Percentiles rank a stretch among this genome's conserved stretches.
Evolutionary conservation across 352 stramenopile species (phyloP).

Genomic region (Pythium guiyangense): DNA sequence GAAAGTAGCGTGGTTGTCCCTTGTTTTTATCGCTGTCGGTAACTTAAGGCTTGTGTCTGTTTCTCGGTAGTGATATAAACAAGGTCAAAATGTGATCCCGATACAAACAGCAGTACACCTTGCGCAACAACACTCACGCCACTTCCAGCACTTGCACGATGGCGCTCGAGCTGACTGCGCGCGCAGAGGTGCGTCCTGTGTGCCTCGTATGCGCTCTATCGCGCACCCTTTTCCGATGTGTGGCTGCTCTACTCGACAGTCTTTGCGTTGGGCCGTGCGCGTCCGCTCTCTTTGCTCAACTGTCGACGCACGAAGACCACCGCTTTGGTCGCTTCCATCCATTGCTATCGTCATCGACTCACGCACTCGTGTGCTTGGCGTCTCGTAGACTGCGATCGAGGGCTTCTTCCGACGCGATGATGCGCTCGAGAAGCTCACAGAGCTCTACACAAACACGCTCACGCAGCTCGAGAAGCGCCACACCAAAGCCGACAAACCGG

Average conservation of each 20-base stretch:
- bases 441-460: slow-evolving; percentile 38
- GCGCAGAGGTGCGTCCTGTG: slow-evolving; percentile 47
- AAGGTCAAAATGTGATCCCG: too few species aligned
- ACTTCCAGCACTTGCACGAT: slow-evolving; percentile 17
- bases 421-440: slow-evolving; percentile 41
- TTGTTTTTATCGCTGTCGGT: too few species aligned
- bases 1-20: too few species aligned
- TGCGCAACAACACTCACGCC: not conserved
- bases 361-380: slow-evolving; percentile 2
- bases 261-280: not conserved
- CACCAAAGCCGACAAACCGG: slow-evolving; percentile 20
- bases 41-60: too few species aligned
- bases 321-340: not conserved
- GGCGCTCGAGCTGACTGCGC: slow-evolving; percentile 52
- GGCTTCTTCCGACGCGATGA: slow-evolving; percentile 57
- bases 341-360: not conserved
- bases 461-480: slow-evolving; percentile 25
- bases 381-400: slow-evolving; percentile 38
- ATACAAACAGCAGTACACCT: too few species aligned
- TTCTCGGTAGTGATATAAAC: too few species aligned
- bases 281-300: not conserved
- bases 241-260: not conserved
- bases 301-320: not conserved
- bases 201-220: not conserved
- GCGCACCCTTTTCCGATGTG: too few species aligned